Percentiles rank a stretch among this genome's conserved stretches.
phyloP scores from a whole-genome alignment of 1,139 yeast genomes.

The Geotrichum cucujoidarum region DNA sequence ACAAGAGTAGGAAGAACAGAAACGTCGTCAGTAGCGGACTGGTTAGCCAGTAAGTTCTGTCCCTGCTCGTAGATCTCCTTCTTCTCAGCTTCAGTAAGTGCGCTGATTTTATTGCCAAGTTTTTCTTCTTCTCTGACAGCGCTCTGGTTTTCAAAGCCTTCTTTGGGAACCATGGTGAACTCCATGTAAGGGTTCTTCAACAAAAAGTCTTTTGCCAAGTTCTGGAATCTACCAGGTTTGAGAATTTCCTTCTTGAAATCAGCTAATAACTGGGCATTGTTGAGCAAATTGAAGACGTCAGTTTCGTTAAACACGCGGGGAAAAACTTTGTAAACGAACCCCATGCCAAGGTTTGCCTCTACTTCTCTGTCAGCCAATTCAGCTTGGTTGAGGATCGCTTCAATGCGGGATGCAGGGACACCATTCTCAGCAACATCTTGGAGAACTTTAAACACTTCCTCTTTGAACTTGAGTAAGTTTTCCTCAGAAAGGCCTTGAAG shows the following conservation, averaged over 20 bases:
- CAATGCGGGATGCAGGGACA: slow-evolving; percentile 59
- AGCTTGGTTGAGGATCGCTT: slow-evolving; percentile 82
- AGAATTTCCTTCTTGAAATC: slow-evolving; percentile 58
- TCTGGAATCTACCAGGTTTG: slow-evolving; percentile 53
- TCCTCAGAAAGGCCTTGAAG: slow-evolving; percentile 64
- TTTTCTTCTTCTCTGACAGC: slow-evolving; percentile 53
- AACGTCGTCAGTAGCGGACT: slow-evolving; percentile 64
- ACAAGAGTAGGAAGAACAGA: slow-evolving; percentile 75
- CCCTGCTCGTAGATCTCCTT: slow-evolving; percentile 59
- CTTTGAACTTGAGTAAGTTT: slow-evolving; percentile 44
- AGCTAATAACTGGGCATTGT: slow-evolving; percentile 56
- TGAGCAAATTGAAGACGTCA: slow-evolving; percentile 63
- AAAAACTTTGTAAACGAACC: slow-evolving; percentile 63
- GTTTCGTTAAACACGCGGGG: slow-evolving; percentile 81
- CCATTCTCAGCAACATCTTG: slow-evolving; percentile 37
- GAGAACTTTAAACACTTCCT: slow-evolving; percentile 41
- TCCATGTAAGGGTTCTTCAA: slow-evolving; percentile 54
- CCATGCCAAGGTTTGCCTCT: slow-evolving; percentile 86
- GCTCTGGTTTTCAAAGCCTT: slow-evolving; percentile 47
- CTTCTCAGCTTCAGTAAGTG: slow-evolving; percentile 53
- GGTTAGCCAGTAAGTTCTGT: slow-evolving; percentile 53
- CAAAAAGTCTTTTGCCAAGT: slow-evolving; percentile 51
- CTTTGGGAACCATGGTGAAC: slow-evolving; percentile 72
- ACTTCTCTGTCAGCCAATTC: slow-evolving; percentile 82
- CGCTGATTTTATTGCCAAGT: slow-evolving; percentile 43